Evolutionary conservation across 371 early-diverging fungal species (phyloP), one percentile per base, ranked within the genome.

Genomic region (Rhizopus stolonifer): DNA sequence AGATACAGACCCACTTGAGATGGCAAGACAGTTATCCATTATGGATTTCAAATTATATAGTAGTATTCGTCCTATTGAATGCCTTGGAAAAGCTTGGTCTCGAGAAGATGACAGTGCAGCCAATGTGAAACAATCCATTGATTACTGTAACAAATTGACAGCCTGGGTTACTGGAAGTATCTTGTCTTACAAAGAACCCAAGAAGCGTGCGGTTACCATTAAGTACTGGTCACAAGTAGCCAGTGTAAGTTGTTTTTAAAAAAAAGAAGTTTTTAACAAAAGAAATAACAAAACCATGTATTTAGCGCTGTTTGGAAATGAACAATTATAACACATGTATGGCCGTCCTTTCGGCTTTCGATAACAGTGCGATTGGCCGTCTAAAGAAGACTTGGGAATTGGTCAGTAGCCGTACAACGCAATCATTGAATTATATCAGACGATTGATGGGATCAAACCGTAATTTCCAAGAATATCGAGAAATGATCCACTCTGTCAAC

Each of bases 301-400:
- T 22, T n/a, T 69, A 80, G 80, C 56, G 66, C 56, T 86, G 92
- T 67, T 79, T 85, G 39, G 63, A 68, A 25, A 68, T 96, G 29
- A 89, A 96, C 71, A 98, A 98, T 70, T 98, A 86, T 57, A 93
- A 93, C 71, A 88, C 93, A 5, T 83, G 95, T 49, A 90, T 92
- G 82, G 85, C 93, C 10, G 87, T 96, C 42, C 74, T 94, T 22
- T 93, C 93, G 18, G 94, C 90, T 0, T 88, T 98, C 61, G 87
- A 91, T 32, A 89, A 92, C 6, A 88, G 93, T 7, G 90, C 94
- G 1, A 82, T 98, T 43, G 88, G 90, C 58, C 88, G 98, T n/a
- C 74, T 96, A 40, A 84, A 83, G 19, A 86, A 89, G 46, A 96
- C 98, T 0, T 94, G 94, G 93, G 88, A 88, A 61, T 60, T 80